Base-by-base conservation (phyloP, 495 filamentous ascomycete species). In the Extremus antarcticus region DNA sequence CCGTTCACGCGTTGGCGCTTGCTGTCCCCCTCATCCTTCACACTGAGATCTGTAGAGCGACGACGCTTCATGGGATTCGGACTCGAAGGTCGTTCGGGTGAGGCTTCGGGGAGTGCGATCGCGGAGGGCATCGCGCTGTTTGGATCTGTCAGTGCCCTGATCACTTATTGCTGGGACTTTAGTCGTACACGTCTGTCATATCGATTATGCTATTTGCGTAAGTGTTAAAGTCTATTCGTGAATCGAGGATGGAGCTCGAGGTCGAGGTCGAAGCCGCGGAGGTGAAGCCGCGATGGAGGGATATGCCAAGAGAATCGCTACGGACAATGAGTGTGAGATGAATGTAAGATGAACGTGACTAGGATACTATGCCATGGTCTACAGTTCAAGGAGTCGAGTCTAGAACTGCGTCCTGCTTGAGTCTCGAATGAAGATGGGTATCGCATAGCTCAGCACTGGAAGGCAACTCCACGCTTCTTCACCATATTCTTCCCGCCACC, bases 401-500 rank as follows among this genome's bases (percentile, higher is more conserved):
- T n/a, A n/a, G n/a, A n/a, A n/a, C n/a, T n/a, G n/a, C n/a, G n/a
- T n/a, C n/a, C n/a, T n/a, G n/a, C n/a, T n/a, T n/a, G n/a, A n/a
- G n/a, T n/a, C n/a, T n/a, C n/a, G n/a, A n/a, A n/a, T n/a, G n/a
- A n/a, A n/a, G n/a, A n/a, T n/a, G n/a, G n/a, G n/a, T n/a, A n/a
- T n/a, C n/a, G n/a, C n/a, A n/a, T n/a, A n/a, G 29, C 29, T 40
- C 68, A 95, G 66, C 87, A 92, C 64, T 92, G 87, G 70, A 96
- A 98, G 0, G 85, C 86, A 7, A 94, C 82, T 0, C 86, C 86
- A 23, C 73, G 70, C 70, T 83, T 94, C 69, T 85, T 85, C 19
- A 88, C 89, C 62, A 85, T 79, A 64, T 86, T 95, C 29, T 79
- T 78, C 3, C 92, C 92, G 16, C 86, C 83, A 0, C 86, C 84